Percentiles rank a stretch among this genome's conserved stretches.
These are phyloP conservation scores for Colletotrichum sp. DNA, from an alignment of 2,329 filamentous ascomycete species.

Conservation along the genomic window DNA sequence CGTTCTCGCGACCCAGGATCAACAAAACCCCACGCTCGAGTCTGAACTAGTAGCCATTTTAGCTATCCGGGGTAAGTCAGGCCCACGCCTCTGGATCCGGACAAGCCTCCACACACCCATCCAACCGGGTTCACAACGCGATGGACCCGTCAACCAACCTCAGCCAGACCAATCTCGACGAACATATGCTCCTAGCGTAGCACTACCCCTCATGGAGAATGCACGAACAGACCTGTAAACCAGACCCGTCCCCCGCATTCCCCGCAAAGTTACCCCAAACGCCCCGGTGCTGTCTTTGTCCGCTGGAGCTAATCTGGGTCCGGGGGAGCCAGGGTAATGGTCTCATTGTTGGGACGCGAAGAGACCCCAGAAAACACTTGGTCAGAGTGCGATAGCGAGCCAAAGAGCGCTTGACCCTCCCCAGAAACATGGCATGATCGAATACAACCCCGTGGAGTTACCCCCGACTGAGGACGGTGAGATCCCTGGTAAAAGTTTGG, in stretches of 20 bases:
- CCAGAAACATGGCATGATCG: neutral
- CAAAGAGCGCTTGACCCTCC: neutral
- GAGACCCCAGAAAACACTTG: neutral
- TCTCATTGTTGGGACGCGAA: neutral
- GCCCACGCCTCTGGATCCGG: neutral
- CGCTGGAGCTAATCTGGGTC: neutral
- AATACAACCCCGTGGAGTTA: constrained; percentile 5
- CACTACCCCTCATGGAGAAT: neutral
- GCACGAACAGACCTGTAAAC: neutral
- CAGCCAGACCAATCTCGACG: neutral
- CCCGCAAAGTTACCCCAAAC: constrained; percentile 3
- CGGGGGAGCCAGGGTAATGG: neutral
- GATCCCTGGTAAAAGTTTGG: neutral
- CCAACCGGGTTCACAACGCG: neutral
- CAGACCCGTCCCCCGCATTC: neutral
- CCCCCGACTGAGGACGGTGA: neutral
- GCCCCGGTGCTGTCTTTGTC: constrained; percentile 9
- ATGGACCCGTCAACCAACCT: neutral
- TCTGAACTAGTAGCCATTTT: neutral
- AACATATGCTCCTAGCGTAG: neutral
- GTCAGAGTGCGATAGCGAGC: neutral
- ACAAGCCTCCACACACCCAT: neutral
- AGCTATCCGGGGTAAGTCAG: constrained; percentile 14
- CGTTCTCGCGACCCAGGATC: neutral
- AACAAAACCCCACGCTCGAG: neutral